These are phyloP conservation scores for Haplosporangium sp. DNA, from an alignment of 371 early-diverging fungal species.

Conservation along the genomic window DNA sequence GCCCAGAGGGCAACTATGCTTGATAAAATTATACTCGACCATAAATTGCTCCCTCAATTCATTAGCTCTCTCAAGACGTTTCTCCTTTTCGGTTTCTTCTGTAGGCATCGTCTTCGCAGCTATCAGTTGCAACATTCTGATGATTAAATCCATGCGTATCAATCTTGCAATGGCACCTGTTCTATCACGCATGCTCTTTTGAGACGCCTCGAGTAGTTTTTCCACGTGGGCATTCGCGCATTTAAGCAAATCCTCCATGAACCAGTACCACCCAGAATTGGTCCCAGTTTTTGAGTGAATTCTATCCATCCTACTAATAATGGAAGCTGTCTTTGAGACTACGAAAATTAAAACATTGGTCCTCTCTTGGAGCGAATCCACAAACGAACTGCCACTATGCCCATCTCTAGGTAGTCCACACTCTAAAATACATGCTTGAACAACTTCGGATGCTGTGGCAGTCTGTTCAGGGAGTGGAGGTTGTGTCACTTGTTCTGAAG, in stretches of 20 bases:
- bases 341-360: constrained; percentile 21
- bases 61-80: not conserved
- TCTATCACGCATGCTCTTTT: constrained; percentile 17
- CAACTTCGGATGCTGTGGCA: constrained; percentile 3
- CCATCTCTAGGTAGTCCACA: constrained; percentile 42
- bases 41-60: constrained; percentile 9
- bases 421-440: constrained; percentile 22
- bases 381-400: constrained; percentile 14
- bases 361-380: constrained; percentile 29
- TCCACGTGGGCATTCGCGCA: constrained; percentile 17
- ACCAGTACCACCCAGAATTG: constrained; percentile 49
- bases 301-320: not conserved
- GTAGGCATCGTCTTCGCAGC: constrained; percentile 14
- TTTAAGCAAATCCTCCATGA: constrained; percentile 39
- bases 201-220: constrained; percentile 4
- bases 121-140: constrained; percentile 3
- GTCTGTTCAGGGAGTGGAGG: not conserved
- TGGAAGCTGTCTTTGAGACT: constrained; percentile 4
- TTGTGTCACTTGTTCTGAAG: not conserved
- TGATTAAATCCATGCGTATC: constrained; percentile 15
- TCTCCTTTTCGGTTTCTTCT: not conserved
- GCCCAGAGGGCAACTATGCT: constrained; percentile 7
- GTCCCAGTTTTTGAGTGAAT: not conserved
- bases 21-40: not conserved
- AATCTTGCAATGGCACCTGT: constrained; percentile 15